Percentiles rank a stretch among this genome's conserved stretches.
phyloP scores from a whole-genome alignment of 164 flowering plant species.

The Chimonanthus salicifolius region DNA sequence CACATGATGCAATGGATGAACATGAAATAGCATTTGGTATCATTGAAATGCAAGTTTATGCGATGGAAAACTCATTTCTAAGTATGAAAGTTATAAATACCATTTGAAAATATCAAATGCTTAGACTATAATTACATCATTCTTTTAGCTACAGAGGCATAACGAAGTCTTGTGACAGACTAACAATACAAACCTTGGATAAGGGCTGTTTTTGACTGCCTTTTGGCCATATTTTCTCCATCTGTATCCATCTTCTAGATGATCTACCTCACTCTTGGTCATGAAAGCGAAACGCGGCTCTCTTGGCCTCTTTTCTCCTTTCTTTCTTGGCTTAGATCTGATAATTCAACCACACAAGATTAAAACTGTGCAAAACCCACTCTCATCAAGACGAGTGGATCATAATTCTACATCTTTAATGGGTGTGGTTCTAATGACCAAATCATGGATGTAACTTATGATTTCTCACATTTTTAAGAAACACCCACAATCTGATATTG shows the following conservation, averaged over 20 bases:
- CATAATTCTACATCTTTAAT: neutral
- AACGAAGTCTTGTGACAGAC: neutral
- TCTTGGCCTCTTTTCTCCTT: conserved; percentile 51
- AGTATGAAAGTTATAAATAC: neutral
- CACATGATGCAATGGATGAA: neutral
- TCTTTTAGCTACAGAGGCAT: neutral
- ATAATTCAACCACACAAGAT: neutral
- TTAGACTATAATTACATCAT: neutral
- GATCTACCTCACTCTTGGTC: conserved; percentile 88
- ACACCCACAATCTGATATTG: conserved; percentile 1
- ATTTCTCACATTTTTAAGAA: neutral
- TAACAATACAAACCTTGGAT: conserved; percentile 48
- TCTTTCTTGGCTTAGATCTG: conserved; percentile 54
- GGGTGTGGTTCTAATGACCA: neutral
- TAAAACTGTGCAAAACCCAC: neutral
- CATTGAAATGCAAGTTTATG: too few species aligned
- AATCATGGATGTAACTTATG: neutral
- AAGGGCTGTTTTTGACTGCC: conserved; percentile 77
- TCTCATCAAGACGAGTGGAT: neutral
- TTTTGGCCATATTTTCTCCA: conserved; percentile 91
- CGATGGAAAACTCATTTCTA: neutral
- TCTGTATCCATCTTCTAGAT: conserved; percentile 82
- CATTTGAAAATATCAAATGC: neutral
- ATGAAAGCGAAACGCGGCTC: conserved; percentile 70
- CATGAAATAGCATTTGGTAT: too few species aligned